phyloP scores from a whole-genome alignment of 2,329 filamentous ascomycete species.

The Neodidymelliopsis sp. region DNA sequence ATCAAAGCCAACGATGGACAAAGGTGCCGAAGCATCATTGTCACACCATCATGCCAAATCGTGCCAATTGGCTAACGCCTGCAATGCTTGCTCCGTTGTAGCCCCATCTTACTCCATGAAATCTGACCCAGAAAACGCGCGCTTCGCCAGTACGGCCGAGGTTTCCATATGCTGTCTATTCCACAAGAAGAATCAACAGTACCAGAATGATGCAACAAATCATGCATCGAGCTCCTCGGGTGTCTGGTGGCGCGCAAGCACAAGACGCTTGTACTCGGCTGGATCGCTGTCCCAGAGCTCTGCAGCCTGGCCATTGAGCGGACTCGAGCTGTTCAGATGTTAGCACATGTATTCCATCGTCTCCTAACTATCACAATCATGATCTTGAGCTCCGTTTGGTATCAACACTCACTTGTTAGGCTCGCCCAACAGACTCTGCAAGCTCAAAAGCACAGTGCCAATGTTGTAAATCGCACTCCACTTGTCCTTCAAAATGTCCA shows the following conservation, averaged over 20 bases:
- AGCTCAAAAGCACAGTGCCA: constrained; percentile 86
- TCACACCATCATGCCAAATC: not conserved
- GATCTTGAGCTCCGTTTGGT: too few species aligned
- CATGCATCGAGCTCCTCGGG: constrained; percentile 53
- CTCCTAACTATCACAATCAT: constrained; percentile 7
- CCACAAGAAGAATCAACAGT: too few species aligned
- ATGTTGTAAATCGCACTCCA: constrained; percentile 99
- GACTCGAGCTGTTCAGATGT: constrained; percentile 73
- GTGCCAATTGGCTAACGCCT: constrained; percentile 12
- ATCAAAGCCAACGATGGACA: not conserved
- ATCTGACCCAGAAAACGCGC: not conserved
- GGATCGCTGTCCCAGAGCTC: constrained; percentile 93
- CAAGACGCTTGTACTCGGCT: constrained; percentile 82
- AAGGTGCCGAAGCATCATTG: not conserved
- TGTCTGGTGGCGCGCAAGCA: constrained; percentile 67
- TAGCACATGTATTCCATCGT: constrained; percentile 10
- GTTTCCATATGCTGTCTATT: too few species aligned
- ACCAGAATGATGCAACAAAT: too few species aligned
- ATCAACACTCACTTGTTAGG: constrained; percentile 84
- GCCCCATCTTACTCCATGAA: constrained; percentile 1
- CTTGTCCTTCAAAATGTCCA: constrained; percentile 98
- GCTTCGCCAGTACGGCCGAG: too few species aligned
- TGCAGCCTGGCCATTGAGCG: constrained; percentile 93
- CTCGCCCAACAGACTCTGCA: constrained; percentile 95
- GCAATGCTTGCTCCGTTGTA: constrained; percentile 13